Evolutionary conservation across 148 eudicot species (phyloP).

Genomic region (Amaranthus hypochondriacus): DNA sequence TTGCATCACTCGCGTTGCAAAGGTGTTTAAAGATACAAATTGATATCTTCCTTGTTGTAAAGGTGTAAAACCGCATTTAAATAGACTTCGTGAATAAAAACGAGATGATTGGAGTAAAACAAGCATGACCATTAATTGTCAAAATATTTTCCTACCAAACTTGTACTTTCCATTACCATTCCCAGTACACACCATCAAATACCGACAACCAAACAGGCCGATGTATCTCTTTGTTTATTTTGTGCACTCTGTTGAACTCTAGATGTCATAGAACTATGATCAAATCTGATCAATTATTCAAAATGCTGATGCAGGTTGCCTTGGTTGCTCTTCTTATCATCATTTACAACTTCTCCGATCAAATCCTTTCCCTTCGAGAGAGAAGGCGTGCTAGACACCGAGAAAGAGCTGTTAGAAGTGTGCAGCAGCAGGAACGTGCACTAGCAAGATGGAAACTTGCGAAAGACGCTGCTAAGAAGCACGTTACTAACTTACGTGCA

Average conservation of each 20-base stretch:
- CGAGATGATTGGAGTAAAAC: too few relatives aligned
- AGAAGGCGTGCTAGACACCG: constrained; percentile 74
- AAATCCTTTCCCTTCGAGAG: constrained; percentile 63
- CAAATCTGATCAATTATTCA: neutral
- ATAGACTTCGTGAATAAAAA: too few relatives aligned
- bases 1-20: too few relatives aligned
- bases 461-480: constrained; percentile 65
- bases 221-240: neutral
- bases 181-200: too few relatives aligned
- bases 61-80: too few relatives aligned
- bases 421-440: constrained; percentile 50
- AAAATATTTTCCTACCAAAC: too few relatives aligned
- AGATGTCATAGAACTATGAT: neutral
- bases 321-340: constrained; percentile 69
- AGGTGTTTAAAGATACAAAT: too few relatives aligned
- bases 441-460: constrained; percentile 68
- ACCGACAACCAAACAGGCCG: too few relatives aligned
- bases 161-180: too few relatives aligned
- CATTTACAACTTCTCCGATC: constrained; percentile 85
- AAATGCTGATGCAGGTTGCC: constrained; percentile 54
- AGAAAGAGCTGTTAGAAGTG: constrained; percentile 73
- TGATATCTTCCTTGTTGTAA: too few relatives aligned
- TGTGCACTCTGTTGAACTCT: neutral
- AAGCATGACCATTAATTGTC: too few relatives aligned
- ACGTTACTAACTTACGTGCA: constrained; percentile 42